Evolutionary conservation across 306 rosid species (phyloP).

Genomic region (Hippophae gyantsensis): DNA sequence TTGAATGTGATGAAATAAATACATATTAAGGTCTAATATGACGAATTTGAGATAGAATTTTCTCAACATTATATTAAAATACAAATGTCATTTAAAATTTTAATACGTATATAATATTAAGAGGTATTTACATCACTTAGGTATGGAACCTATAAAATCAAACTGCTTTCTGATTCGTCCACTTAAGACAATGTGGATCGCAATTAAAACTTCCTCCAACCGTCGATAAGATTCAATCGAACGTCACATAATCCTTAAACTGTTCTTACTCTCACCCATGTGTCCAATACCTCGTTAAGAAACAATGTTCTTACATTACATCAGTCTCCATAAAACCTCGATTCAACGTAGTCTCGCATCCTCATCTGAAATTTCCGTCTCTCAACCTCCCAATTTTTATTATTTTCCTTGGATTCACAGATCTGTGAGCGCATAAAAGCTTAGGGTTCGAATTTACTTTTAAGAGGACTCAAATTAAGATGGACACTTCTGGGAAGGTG

Average conservation of each 20-base stretch:
- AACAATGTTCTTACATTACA: background rate
- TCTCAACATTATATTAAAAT: too few relatives aligned
- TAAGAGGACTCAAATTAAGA: constrained; percentile 1
- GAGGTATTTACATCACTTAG: too few relatives aligned
- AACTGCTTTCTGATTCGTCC: too few relatives aligned
- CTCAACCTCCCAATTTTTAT: background rate
- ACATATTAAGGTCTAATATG: too few relatives aligned
- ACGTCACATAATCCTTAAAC: constrained; percentile 11
- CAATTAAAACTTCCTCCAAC: background rate
- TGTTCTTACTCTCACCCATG: background rate
- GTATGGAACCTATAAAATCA: too few relatives aligned
- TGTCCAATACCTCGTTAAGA: background rate
- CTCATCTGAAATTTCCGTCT: background rate
- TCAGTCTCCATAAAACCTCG: constrained; percentile 21
- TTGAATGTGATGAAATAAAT: too few relatives aligned
- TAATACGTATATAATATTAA: too few relatives aligned
- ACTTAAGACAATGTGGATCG: constrained; percentile 30
- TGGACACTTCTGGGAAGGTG: constrained; percentile 45
- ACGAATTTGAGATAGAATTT: too few relatives aligned
- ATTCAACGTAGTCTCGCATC: background rate
- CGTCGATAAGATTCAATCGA: constrained; percentile 39
- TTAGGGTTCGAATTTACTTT: background rate
- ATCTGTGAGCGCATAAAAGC: background rate
- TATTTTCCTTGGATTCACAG: background rate
- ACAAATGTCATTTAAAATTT: too few relatives aligned